Evolutionary conservation across 1,284 basidiomycete species (phyloP), one percentile per base, ranked within the genome.

Genomic region (Cutaneotrichosporon sp.): DNA sequence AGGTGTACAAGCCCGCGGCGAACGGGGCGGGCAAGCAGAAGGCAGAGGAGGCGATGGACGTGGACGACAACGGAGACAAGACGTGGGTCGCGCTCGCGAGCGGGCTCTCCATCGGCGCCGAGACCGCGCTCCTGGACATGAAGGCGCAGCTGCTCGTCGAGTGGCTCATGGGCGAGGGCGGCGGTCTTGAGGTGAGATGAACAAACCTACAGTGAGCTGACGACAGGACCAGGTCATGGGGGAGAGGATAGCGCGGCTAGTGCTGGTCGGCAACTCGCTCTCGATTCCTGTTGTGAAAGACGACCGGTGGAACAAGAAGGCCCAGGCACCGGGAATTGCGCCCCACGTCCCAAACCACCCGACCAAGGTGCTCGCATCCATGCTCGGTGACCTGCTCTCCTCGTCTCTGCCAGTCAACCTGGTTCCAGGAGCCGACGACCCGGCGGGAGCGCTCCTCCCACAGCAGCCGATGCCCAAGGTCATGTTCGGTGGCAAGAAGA

Each of bases 401-500:
- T 84, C 85, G 42, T 83, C 86, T 25, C 82, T 94, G 72, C 88
- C 90, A 5, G 82, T 95, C 27, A 91, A 93, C 72, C 82, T 95
- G 33, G 82, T 97, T 22, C 91, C 95, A 0, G 95, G 95, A 13
- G 85, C 87, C 54, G 83, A 84, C 45, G 95, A 99, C 77, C 95
- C 95, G 1, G 86, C 92, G 8, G 91, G 91, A 0, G 84, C 86
- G 0, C 91, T 95, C 29, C 81, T 99, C 58, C 97, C 97, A 1
- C 97, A 99, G 75, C 95, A 98, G 75, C 85, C 92, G 0, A 84
- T 99, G 69, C 97, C 97, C 42, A 86, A 87, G 49, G 89, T 91
- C 5, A 93, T 99, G 86, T 90, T 99, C 65, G 90, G 91, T 22
- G 82, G 84, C 1, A 78, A 81, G 22, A 87, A 86, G 31, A 82